Percentiles rank a stretch among this genome's conserved stretches.
Conservation (phyloP, 2,329 filamentous ascomycete genomes). For the Fusarium ambrosium region DNA sequence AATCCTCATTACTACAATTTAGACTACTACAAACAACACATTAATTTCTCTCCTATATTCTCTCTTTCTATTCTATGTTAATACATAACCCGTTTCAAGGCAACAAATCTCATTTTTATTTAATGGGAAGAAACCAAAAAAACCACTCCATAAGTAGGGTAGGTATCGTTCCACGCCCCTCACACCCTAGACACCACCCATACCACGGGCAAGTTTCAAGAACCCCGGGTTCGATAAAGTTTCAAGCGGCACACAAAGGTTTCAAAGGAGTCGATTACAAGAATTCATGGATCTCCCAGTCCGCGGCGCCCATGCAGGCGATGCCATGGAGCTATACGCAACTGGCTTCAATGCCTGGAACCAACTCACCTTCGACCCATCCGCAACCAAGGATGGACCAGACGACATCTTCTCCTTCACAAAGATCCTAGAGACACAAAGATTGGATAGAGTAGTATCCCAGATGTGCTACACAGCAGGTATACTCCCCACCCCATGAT, state of each 20-base stretch:
- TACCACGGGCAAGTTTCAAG: not conserved
- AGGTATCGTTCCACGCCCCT: not conserved
- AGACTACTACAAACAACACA: not conserved
- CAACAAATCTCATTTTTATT: not conserved
- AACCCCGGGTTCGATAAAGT: not conserved
- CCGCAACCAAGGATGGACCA: constrained; percentile 50
- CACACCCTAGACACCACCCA: not conserved
- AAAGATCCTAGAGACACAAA: constrained; percentile 54
- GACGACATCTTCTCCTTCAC: constrained; percentile 62
- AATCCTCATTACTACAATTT: not conserved
- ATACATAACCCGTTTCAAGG: too few relatives aligned
- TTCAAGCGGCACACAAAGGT: not conserved
- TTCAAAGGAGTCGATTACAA: not conserved
- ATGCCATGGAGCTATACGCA: constrained; percentile 64
- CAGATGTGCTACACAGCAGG: constrained; percentile 62
- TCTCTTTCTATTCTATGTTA: not conserved
- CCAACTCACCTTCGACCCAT: constrained; percentile 60
- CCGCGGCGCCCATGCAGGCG: not conserved
- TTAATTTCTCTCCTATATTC: not conserved
- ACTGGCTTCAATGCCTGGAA: constrained; percentile 71
- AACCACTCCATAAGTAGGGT: not conserved
- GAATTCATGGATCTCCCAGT: constrained; percentile 27
- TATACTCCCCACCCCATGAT: constrained; percentile 37
- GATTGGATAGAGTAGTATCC: constrained; percentile 53
- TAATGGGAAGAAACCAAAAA: not conserved